These are phyloP conservation scores for Russula emetica DNA, from an alignment of 768 basidiomycete species.

Conservation along the genomic window DNA sequence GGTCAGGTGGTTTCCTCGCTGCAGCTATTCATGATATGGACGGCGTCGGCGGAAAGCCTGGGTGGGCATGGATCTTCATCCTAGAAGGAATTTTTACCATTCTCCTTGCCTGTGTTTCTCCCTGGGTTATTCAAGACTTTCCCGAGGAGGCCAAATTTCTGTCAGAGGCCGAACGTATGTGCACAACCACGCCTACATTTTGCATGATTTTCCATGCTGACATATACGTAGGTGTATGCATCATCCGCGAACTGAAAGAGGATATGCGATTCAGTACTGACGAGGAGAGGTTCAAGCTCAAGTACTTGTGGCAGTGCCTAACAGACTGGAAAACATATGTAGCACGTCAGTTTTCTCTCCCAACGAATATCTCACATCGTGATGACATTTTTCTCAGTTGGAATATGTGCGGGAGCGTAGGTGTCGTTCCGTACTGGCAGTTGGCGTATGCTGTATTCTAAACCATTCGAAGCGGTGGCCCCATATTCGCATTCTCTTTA, in stretches of 20 bases:
- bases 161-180: slow-evolving; percentile 2
- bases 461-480: neutral
- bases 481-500: neutral
- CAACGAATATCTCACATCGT: neutral
- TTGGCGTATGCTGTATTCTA: neutral
- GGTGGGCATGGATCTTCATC: slow-evolving; percentile 9
- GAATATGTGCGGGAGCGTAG: neutral
- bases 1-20: neutral
- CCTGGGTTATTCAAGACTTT: slow-evolving; percentile 5
- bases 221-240: neutral
- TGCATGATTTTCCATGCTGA: neutral
- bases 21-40: slow-evolving; percentile 3
- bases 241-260: neutral
- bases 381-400: neutral
- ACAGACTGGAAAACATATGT: slow-evolving; percentile 6
- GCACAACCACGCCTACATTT: neutral
- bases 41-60: neutral
- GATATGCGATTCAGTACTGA: neutral
- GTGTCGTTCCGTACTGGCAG: neutral
- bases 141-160: slow-evolving; percentile 1
- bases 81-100: slow-evolving; percentile 1
- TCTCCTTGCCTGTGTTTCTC: neutral
- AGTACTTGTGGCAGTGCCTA: slow-evolving; percentile 1
- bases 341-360: neutral
- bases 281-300: neutral